These are phyloP conservation scores for Mycena latifolia DNA, from an alignment of 768 basidiomycete genomes.

Conservation along the genomic window DNA sequence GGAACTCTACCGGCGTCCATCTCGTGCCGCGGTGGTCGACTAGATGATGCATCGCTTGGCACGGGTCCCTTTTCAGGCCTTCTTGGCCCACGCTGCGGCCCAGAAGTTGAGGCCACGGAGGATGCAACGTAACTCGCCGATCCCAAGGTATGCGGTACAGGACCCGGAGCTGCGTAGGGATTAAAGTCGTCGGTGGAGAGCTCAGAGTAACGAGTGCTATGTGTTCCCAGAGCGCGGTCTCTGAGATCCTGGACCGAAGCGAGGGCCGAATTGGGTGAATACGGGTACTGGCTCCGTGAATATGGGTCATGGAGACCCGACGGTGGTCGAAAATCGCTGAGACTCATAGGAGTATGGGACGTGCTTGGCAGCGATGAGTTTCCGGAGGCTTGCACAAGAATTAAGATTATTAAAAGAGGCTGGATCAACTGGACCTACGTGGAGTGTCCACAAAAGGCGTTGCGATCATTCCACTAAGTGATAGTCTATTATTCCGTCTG, in stretches of 20 bases:
- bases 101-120: not conserved
- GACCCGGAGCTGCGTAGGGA: slow-evolving; percentile 15
- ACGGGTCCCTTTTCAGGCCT: slow-evolving; percentile 15
- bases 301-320: slow-evolving; percentile 5
- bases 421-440: slow-evolving; percentile 10
- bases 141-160: not conserved
- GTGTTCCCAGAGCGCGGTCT: not conserved
- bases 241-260: slow-evolving; percentile 22
- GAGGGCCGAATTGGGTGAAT: slow-evolving; percentile 9
- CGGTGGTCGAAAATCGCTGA: slow-evolving; percentile 8
- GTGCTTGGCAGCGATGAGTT: slow-evolving; percentile 2
- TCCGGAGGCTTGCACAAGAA: not conserved
- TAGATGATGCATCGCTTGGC: slow-evolving; percentile 17
- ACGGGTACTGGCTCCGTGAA: not conserved
- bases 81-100: slow-evolving; percentile 4
- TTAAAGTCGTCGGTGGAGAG: slow-evolving; percentile 27
- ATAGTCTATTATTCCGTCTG: slow-evolving; percentile 10
- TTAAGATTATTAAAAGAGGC: not conserved
- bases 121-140: not conserved
- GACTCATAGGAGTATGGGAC: slow-evolving; percentile 13
- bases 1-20: slow-evolving; percentile 32
- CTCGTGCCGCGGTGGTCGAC: slow-evolving; percentile 28
- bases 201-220: slow-evolving; percentile 18
- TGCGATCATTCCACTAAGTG: slow-evolving; percentile 17
- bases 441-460: slow-evolving; percentile 27